Conservation (phyloP, 2,329 filamentous ascomycete genomes). For the Bipolaris bicolor region DNA sequence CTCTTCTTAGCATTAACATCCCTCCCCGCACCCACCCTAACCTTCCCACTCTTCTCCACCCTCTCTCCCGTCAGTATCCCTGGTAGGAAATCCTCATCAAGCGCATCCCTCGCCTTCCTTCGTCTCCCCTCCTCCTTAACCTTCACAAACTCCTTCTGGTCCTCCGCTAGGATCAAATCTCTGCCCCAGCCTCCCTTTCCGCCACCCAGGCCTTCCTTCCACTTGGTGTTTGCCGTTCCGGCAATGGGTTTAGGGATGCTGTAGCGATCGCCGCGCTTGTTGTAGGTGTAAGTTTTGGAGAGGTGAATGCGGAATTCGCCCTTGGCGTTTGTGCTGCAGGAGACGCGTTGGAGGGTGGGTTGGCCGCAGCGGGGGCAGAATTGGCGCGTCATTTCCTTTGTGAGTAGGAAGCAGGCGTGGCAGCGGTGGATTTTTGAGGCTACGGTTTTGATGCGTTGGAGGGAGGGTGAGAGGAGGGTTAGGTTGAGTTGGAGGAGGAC, state of each 20-base stretch:
- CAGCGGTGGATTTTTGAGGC: conserved; percentile 91
- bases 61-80: conserved; percentile 82
- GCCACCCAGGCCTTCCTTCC: conserved; percentile 64
- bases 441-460: conserved; percentile 81
- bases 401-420: conserved; percentile 77
- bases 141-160: conserved; percentile 88
- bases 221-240: conserved; percentile 80
- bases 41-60: conserved; percentile 63
- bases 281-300: conserved; percentile 96
- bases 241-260: conserved; percentile 89
- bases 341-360: conserved; percentile 80
- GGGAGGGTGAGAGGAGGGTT: conserved; percentile 78
- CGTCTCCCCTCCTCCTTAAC: conserved; percentile 69
- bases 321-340: conserved; percentile 80
- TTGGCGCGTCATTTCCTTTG: conserved; percentile 83
- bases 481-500: conserved; percentile 94
- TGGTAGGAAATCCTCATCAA: conserved; percentile 95
- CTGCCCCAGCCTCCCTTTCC: conserved; percentile 88
- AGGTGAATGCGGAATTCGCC: conserved; percentile 86
- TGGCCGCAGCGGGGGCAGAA: conserved; percentile 94
- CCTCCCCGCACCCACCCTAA: conserved; percentile 82
- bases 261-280: conserved; percentile 88
- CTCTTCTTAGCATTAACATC: conserved; percentile 82
- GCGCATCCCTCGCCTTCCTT: conserved; percentile 76
- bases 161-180: conserved; percentile 84